Percentiles rank a stretch among this genome's conserved stretches.
These are phyloP conservation scores for Colletotrichum sp. DNA, from an alignment of 2,329 filamentous ascomycete species.

Conservation along the genomic window DNA sequence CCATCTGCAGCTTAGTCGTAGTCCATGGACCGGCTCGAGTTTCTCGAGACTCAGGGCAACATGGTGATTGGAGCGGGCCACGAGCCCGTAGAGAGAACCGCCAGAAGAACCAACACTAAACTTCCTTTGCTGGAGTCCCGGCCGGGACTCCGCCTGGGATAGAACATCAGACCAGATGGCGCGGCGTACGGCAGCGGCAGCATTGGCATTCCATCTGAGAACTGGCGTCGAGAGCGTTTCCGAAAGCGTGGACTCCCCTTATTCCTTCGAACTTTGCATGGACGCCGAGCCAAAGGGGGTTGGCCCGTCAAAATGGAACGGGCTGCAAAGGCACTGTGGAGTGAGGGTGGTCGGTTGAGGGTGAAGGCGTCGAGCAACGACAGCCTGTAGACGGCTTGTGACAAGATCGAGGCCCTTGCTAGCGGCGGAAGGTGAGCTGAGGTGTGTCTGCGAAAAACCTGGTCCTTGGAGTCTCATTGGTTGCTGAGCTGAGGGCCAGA, in stretches of 20 bases:
- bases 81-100: constrained; percentile 1
- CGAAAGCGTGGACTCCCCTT: constrained; percentile 1
- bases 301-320: constrained; percentile 9
- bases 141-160: constrained; percentile 13
- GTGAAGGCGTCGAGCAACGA: constrained; percentile 34
- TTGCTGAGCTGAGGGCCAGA: constrained; percentile 20
- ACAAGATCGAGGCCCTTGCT: constrained; percentile 28
- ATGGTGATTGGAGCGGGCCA: constrained; percentile 14
- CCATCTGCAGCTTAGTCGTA: constrained; percentile 7
- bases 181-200: constrained; percentile 5
- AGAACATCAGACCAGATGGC: constrained; percentile 19
- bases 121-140: constrained; percentile 11
- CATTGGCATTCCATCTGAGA: neutral
- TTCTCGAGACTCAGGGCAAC: constrained; percentile 13
- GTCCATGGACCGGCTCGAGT: neutral
- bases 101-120: neutral
- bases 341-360: constrained; percentile 22
- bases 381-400: constrained; percentile 34
- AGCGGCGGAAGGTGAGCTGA: constrained; percentile 36
- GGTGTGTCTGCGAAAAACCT: constrained; percentile 36
- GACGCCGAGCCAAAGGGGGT: constrained; percentile 1
- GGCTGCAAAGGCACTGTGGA: constrained; percentile 3
- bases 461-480: constrained; percentile 35
- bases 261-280: constrained; percentile 4
- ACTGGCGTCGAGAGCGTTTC: constrained; percentile 5